phyloP scores from a whole-genome alignment of 805 yeast species.

The Yamadazyma philogaea region DNA sequence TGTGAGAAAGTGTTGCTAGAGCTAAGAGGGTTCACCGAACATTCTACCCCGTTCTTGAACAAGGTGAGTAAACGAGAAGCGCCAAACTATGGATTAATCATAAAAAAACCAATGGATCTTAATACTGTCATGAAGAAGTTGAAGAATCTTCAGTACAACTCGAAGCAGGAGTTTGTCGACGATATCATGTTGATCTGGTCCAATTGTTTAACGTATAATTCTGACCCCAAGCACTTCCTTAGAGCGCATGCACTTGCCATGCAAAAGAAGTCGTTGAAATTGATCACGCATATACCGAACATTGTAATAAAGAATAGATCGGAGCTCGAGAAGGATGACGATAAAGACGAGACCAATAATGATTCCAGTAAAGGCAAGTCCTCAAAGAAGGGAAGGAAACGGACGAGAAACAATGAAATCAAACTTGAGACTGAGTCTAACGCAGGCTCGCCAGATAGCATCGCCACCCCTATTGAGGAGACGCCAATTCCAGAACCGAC shows the following conservation, averaged over 20 bases:
- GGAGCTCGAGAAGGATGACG: slow-evolving; percentile 67
- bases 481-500: slow-evolving; percentile 6
- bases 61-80: slow-evolving; percentile 98
- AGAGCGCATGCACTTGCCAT: slow-evolving; percentile 92
- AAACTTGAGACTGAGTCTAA: slow-evolving; percentile 25
- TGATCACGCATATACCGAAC: slow-evolving; percentile 87
- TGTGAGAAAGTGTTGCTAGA: slow-evolving; percentile 94
- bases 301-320: slow-evolving; percentile 70
- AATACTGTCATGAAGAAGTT: slow-evolving; percentile 91
- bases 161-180: slow-evolving; percentile 88
- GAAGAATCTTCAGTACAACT: slow-evolving; percentile 74
- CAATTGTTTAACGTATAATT: slow-evolving; percentile 87
- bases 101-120: slow-evolving; percentile 93
- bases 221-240: slow-evolving; percentile 90
- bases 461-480: slow-evolving; percentile 13
- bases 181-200: slow-evolving; percentile 95
- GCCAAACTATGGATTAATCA: slow-evolving; percentile 88
- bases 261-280: slow-evolving; percentile 80
- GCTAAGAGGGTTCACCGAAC: slow-evolving; percentile 88
- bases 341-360: slow-evolving; percentile 22
- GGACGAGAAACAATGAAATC: slow-evolving; percentile 34
- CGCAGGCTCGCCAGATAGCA: slow-evolving; percentile 19
- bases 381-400: slow-evolving; percentile 40
- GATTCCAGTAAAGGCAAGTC: slow-evolving; percentile 36
- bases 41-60: slow-evolving; percentile 91